phyloP scores from a whole-genome alignment of 805 yeast species.

The Cyberlindnera petersonii region DNA sequence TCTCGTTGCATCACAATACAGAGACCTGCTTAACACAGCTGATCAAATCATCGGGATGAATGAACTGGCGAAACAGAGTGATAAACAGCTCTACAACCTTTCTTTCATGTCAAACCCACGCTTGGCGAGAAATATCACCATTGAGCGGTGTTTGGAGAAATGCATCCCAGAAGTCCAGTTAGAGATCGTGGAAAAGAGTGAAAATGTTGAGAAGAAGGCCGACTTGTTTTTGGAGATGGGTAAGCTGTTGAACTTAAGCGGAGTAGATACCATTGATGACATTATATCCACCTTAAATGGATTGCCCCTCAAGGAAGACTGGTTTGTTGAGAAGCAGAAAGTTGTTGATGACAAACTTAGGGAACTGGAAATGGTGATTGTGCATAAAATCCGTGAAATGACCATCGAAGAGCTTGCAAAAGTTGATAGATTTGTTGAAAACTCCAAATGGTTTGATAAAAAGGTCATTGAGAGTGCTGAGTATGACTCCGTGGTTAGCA shows the following conservation, averaged over 20 bases:
- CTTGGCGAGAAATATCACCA: constrained; percentile 12
- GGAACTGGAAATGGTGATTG: constrained; percentile 13
- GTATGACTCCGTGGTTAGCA: constrained; percentile 3
- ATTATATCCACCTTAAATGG: constrained; percentile 5
- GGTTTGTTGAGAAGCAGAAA: constrained; percentile 10
- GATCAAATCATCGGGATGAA: constrained; percentile 26
- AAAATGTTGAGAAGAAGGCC: constrained; percentile 9
- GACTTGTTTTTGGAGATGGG: constrained; percentile 16
- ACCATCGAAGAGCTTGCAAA: constrained; percentile 9
- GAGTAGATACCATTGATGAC: constrained; percentile 3
- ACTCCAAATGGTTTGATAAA: constrained; percentile 9
- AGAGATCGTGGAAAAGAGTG: neutral
- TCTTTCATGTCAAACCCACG: constrained; percentile 18
- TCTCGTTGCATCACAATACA: constrained; percentile 25
- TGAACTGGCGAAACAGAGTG: constrained; percentile 16
- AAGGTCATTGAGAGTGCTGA: constrained; percentile 2
- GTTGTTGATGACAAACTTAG: constrained; percentile 13
- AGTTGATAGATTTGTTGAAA: constrained; percentile 2
- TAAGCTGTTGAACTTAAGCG: constrained; percentile 14
- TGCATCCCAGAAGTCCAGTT: neutral
- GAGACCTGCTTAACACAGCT: constrained; percentile 26
- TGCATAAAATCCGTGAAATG: constrained; percentile 4
- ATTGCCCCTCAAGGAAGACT: constrained; percentile 10
- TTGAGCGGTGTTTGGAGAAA: constrained; percentile 17
- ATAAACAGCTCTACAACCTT: constrained; percentile 20